Evolutionary conservation across 495 filamentous ascomycete genomes (phyloP).

Genomic region (Xylaria telfairii): DNA sequence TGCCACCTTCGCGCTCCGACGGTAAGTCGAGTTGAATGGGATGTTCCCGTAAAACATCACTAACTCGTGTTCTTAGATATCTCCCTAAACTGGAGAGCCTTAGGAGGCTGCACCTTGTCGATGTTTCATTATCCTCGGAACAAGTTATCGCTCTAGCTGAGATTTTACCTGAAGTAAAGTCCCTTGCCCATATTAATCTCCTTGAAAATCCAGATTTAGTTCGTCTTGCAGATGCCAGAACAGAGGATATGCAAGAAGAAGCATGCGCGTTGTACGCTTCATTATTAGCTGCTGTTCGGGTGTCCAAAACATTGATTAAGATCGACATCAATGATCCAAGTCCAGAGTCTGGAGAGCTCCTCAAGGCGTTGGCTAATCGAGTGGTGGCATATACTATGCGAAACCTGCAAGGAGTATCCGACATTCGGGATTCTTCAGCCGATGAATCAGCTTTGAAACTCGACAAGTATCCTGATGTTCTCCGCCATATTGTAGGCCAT

Average conservation of each 20-base stretch:
- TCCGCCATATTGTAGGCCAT: slow-evolving; percentile 63
- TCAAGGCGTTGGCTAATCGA: slow-evolving; percentile 90
- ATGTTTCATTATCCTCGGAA: slow-evolving; percentile 84
- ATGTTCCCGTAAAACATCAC: slow-evolving; percentile 1
- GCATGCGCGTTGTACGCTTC: slow-evolving; percentile 93
- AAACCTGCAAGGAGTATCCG: slow-evolving; percentile 76
- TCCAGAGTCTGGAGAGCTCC: slow-evolving; percentile 78
- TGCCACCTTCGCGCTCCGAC: slow-evolving; percentile 75
- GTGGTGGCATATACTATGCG: slow-evolving; percentile 91
- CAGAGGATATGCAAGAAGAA: slow-evolving; percentile 82
- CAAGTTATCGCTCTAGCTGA: slow-evolving; percentile 91
- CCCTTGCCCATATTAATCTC: slow-evolving; percentile 85
- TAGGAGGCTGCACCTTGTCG: slow-evolving; percentile 85
- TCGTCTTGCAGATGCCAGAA: slow-evolving; percentile 68
- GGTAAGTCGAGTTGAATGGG: slow-evolving; percentile 46
- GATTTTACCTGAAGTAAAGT: slow-evolving; percentile 82
- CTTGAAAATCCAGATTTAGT: slow-evolving; percentile 79
- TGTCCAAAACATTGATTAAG: slow-evolving; percentile 82
- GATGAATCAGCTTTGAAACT: slow-evolving; percentile 43
- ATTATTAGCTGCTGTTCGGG: slow-evolving; percentile 83
- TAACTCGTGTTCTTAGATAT: slow-evolving; percentile 56
- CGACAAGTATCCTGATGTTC: slow-evolving; percentile 57
- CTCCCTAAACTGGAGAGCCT: slow-evolving; percentile 80
- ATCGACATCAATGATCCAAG: slow-evolving; percentile 90
- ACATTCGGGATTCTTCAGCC: slow-evolving; percentile 36